These are phyloP conservation scores for Platismatia glauca DNA, from an alignment of 495 filamentous ascomycete species.

Conservation along the genomic window DNA sequence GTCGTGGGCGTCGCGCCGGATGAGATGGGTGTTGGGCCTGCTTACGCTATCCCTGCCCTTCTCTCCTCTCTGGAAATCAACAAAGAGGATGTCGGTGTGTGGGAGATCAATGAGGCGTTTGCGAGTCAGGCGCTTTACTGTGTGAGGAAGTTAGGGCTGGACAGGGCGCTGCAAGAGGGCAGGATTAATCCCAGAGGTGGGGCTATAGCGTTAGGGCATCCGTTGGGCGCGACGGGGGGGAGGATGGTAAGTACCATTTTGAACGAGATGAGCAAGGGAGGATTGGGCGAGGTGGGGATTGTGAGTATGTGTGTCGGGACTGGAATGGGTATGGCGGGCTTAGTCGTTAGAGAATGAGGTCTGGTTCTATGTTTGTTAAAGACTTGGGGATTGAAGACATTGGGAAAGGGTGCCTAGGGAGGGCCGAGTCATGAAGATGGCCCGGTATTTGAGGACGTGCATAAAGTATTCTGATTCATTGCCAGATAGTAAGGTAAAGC, in stretches of 20 bases:
- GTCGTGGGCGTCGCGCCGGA: conserved; percentile 73
- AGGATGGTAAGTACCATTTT: conserved; percentile 71
- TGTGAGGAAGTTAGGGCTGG: conserved; percentile 60
- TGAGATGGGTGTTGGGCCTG: conserved; percentile 90
- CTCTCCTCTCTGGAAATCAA: conserved; percentile 54
- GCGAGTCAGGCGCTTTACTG: conserved; percentile 83
- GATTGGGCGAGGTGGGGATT: conserved; percentile 58
- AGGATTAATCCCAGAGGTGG: conserved; percentile 87
- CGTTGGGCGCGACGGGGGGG: conserved; percentile 84
- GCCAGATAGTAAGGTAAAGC: neutral
- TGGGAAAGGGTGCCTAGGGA: neutral
- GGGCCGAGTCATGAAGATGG: neutral
- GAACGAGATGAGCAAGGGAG: conserved; percentile 51
- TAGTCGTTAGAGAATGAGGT: conserved; percentile 67
- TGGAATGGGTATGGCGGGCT: conserved; percentile 83
- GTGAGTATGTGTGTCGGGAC: conserved; percentile 88
- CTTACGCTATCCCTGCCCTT: conserved; percentile 75
- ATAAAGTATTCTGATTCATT: neutral
- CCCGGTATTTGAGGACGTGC: neutral
- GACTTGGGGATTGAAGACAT: neutral
- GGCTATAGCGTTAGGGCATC: conserved; percentile 88
- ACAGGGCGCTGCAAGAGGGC: conserved; percentile 47
- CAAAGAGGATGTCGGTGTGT: conserved; percentile 59
- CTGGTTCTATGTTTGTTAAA: neutral
- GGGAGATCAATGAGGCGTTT: conserved; percentile 91